Evolutionary conservation across 140 eudicot species (phyloP), one percentile per base, ranked within the genome.

Genomic region (Cichorium intybus): DNA sequence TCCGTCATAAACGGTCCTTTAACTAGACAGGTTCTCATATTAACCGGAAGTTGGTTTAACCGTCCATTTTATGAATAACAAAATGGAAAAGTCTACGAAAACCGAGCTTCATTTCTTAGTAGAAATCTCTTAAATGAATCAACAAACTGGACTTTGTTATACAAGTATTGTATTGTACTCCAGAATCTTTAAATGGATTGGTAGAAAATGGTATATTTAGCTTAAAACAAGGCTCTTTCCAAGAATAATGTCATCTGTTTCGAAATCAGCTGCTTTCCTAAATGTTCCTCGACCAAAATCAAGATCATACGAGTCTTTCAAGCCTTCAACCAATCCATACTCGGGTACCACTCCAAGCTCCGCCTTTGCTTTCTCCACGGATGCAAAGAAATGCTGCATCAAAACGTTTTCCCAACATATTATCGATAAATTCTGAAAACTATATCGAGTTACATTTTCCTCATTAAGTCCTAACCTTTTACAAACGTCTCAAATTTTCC

Each of bases 331-430:
- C 73, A 88, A 72, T 24, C 86, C 90, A 28, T 71, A 92, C 27
- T 92, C 95, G 15, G 98, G 98, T 66, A 35, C 49, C 77, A 79
- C 77, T 27, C 98, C 98, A 18, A 92, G 93, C 69, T 85, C 78
- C 29, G 80, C 84, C 79, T 92, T 92, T 4, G 96, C 96, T 70
- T 92, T 92, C 24, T 92, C 98, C 33, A 92, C 80, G 0, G 98
- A 92, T 17, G 98, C 82, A 62, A 92, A 92, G 98, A 81, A 92
- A 81, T 92, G 98, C 98, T 92, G 86, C 84, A 79, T 68, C 56
- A 75, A 22, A 65, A 24, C 26, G 52, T 63, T 71, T 37, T 16
- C 54, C 27, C 21, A 49, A 72, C 35, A 66, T 52, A 26, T 66
- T 10, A 31, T n/a, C n/a, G n/a, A n/a, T n/a, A n/a, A n/a, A n/a